phyloP scores from a whole-genome alignment of 1,284 basidiomycete species.

The Trichosporon faecale region DNA sequence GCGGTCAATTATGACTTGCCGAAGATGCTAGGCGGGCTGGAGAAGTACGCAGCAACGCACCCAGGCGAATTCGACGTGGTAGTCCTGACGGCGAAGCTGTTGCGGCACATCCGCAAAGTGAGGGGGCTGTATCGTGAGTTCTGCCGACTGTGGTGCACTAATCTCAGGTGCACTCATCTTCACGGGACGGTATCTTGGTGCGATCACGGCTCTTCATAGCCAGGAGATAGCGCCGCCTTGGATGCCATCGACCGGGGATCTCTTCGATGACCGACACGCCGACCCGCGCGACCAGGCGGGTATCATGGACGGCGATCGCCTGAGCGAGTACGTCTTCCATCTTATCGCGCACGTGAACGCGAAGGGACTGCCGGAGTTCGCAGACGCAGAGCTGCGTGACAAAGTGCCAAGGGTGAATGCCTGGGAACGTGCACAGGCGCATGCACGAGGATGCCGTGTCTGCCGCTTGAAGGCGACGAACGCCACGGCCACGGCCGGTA shows the following conservation, averaged over 20 bases:
- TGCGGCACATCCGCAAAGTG: not conserved
- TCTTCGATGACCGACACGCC: not conserved
- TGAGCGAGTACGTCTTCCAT: not conserved
- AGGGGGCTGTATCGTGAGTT: not conserved
- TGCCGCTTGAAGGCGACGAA: not conserved
- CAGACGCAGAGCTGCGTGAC: not conserved
- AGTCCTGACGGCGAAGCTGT: not conserved
- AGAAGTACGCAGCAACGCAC: not conserved
- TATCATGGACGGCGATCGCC: not conserved
- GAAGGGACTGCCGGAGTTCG: not conserved
- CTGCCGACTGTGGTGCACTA: not conserved
- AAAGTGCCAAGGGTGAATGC: not conserved
- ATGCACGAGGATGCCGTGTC: not conserved
- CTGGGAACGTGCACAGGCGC: not conserved
- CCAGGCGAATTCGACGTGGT: not conserved
- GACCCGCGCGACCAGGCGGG: not conserved
- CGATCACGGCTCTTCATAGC: not conserved
- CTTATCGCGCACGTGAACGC: not conserved
- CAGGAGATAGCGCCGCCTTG: not conserved
- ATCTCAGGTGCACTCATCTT: not conserved
- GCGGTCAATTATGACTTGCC: not conserved
- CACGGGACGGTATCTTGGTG: not conserved
- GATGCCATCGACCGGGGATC: not conserved
- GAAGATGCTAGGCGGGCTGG: not conserved
- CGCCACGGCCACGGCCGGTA: not conserved